phyloP scores from a whole-genome alignment of 345 rosid species.

The Kernera saxatilis region DNA sequence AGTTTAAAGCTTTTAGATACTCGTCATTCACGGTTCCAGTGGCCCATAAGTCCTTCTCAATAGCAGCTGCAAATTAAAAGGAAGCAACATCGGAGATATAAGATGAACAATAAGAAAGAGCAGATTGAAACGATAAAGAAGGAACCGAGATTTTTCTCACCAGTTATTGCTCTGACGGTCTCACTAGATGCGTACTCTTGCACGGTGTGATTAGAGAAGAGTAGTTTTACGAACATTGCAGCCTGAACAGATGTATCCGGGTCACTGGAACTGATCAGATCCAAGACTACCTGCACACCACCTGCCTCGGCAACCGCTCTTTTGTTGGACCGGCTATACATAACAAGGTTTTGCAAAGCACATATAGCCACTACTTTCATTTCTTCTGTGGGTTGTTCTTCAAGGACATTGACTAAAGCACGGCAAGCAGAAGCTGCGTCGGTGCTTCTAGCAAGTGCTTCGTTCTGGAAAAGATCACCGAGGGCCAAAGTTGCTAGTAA shows the following conservation, averaged over 20 bases:
- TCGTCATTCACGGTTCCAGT: slow-evolving; percentile 93
- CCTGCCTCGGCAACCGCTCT: slow-evolving; percentile 99
- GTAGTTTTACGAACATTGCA: slow-evolving; percentile 91
- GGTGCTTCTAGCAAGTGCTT: slow-evolving; percentile 86
- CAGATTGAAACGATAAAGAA: background rate
- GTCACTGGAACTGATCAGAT: slow-evolving; percentile 90
- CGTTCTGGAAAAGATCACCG: slow-evolving; percentile 96
- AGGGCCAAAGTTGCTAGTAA: slow-evolving; percentile 90
- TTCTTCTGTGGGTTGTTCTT: slow-evolving; percentile 99
- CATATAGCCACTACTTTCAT: slow-evolving; percentile 99
- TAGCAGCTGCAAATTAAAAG: slow-evolving; percentile 69
- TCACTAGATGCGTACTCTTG: slow-evolving; percentile 99
- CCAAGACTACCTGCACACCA: slow-evolving; percentile 96
- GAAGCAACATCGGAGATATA: background rate
- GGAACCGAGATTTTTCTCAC: slow-evolving; percentile 34
- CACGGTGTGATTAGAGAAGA: slow-evolving; percentile 94
- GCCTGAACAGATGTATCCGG: slow-evolving; percentile 97
- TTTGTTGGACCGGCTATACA: slow-evolving; percentile 92
- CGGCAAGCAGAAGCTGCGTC: slow-evolving; percentile 98
- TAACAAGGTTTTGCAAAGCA: slow-evolving; percentile 95
- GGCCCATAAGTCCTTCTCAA: slow-evolving; percentile 98
- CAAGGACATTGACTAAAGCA: slow-evolving; percentile 93
- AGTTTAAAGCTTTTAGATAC: slow-evolving; percentile 83
- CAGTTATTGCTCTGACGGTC: slow-evolving; percentile 98
- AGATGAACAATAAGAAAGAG: background rate